A percentile compares a stretch with the other conserved stretches of the same genome.
Evolutionary conservation across 73 alveolate genomes (phyloP).

Genomic region (Effrenium voratum): DNA sequence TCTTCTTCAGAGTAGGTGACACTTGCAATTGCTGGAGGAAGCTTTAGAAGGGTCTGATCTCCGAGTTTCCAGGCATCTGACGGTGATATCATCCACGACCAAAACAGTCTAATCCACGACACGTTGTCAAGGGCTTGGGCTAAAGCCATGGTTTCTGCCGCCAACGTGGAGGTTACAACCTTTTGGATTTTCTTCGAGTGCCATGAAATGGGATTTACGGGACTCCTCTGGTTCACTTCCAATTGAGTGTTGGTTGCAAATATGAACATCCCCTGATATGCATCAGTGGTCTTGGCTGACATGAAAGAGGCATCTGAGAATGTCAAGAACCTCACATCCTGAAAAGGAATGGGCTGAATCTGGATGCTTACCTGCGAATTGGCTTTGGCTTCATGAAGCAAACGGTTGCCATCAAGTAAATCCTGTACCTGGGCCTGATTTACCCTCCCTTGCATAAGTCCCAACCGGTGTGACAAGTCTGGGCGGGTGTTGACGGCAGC

Average conservation of each 20-base stretch:
- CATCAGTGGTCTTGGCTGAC: neutral
- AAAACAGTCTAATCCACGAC: neutral
- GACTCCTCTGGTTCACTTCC: neutral
- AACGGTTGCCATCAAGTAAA: neutral
- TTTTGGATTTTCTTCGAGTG: neutral
- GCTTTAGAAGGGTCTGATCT: neutral
- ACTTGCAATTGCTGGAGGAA: neutral
- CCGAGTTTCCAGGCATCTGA: neutral
- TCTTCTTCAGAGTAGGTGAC: neutral
- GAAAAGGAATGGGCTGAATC: neutral
- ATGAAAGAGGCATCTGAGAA: constrained; percentile 16
- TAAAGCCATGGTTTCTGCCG: constrained; percentile 18
- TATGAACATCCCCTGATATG: neutral
- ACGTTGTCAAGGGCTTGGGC: neutral
- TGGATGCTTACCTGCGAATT: neutral
- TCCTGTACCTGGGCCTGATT: neutral
- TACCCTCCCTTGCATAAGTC: neutral
- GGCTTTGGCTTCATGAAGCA: neutral
- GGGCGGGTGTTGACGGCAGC: constrained; percentile 8
- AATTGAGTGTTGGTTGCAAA: neutral
- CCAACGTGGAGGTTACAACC: neutral
- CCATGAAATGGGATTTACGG: neutral
- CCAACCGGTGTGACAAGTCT: neutral
- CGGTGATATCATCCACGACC: neutral
- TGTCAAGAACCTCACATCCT: neutral